These are phyloP conservation scores for Aureobasidium sp. DNA, from an alignment of 2,329 filamentous ascomycete species.

Conservation along the genomic window DNA sequence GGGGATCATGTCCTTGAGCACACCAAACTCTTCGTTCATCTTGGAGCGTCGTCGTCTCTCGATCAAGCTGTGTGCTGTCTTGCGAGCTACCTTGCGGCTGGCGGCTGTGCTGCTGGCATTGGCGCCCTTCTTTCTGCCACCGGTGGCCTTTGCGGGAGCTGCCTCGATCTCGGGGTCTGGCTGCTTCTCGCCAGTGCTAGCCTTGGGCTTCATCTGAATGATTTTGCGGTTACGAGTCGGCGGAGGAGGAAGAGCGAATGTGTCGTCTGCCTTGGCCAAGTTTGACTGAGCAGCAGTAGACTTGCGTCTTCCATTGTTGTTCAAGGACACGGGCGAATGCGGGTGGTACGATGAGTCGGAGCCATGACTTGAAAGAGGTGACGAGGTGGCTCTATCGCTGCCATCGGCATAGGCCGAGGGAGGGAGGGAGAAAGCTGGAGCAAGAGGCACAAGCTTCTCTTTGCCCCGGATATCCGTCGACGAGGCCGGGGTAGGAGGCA, in stretches of 20 bases:
- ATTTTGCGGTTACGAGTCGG: conserved; percentile 91
- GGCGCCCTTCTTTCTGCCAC: conserved; percentile 68
- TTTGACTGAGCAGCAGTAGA: conserved; percentile 18
- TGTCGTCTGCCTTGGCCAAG: conserved; percentile 45
- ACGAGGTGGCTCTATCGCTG: conserved; percentile 42
- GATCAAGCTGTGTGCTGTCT: conserved; percentile 93
- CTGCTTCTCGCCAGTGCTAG: conserved; percentile 28
- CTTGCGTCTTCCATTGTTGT: conserved; percentile 27
- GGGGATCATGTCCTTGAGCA: conserved; percentile 90
- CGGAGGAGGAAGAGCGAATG: conserved; percentile 78
- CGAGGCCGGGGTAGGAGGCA: conserved; percentile 70
- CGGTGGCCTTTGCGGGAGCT: conserved; percentile 25
- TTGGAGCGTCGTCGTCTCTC: conserved; percentile 84
- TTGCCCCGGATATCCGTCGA: conserved; percentile 73
- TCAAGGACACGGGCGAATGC: conserved; percentile 38
- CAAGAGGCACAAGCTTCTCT: conserved; percentile 51
- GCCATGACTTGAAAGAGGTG: conserved; percentile 38
- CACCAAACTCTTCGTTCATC: conserved; percentile 97
- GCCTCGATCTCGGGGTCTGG: conserved; percentile 19
- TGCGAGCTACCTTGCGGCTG: conserved; percentile 88
- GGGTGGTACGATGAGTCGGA: conserved; percentile 48
- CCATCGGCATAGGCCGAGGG: conserved; percentile 58
- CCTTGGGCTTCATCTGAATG: conserved; percentile 87
- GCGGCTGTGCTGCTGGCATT: conserved; percentile 66
- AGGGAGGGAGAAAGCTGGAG: conserved; percentile 66